These are phyloP conservation scores for Chytriomyces sp. DNA, from an alignment of 192 early-diverging fungal species.

Conservation along the genomic window DNA sequence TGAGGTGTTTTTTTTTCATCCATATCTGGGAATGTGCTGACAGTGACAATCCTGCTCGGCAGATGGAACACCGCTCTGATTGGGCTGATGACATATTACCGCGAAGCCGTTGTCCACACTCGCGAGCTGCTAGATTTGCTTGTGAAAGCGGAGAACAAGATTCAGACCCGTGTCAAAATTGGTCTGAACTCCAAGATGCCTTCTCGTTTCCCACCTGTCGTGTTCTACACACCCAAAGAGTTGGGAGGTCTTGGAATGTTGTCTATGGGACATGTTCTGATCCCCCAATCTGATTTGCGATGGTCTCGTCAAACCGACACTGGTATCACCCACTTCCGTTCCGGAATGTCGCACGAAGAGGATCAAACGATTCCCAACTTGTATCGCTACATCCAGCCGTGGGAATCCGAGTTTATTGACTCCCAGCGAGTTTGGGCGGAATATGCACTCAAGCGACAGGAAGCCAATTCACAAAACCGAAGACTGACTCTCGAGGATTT, in stretches of 20 bases:
- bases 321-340: slow-evolving; percentile 96
- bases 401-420: slow-evolving; percentile 99
- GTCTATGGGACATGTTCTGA: slow-evolving; percentile 98
- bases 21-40: slow-evolving; percentile 13
- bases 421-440: slow-evolving; percentile 99
- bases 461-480: slow-evolving; percentile 96
- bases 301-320: slow-evolving; percentile 98
- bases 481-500: slow-evolving; percentile 97
- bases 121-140: slow-evolving; percentile 95
- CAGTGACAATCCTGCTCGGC: background rate
- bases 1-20: slow-evolving; percentile 63
- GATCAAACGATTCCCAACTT: slow-evolving; percentile 97
- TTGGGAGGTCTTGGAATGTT: slow-evolving; percentile 98
- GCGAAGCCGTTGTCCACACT: slow-evolving; percentile 97
- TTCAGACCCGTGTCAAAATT: slow-evolving; percentile 98
- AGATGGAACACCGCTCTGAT: slow-evolving; percentile 73
- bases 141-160: slow-evolving; percentile 98
- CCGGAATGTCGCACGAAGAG: slow-evolving; percentile 97
- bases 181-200: slow-evolving; percentile 99
- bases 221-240: slow-evolving; percentile 90
- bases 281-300: slow-evolving; percentile 94
- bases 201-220: slow-evolving; percentile 92
- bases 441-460: slow-evolving; percentile 95
- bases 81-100: slow-evolving; percentile 97
- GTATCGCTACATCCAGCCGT: slow-evolving; percentile 97